phyloP scores from a whole-genome alignment of 2,329 filamentous ascomycete genomes.

The Stagonosporopsis rhizophila region DNA sequence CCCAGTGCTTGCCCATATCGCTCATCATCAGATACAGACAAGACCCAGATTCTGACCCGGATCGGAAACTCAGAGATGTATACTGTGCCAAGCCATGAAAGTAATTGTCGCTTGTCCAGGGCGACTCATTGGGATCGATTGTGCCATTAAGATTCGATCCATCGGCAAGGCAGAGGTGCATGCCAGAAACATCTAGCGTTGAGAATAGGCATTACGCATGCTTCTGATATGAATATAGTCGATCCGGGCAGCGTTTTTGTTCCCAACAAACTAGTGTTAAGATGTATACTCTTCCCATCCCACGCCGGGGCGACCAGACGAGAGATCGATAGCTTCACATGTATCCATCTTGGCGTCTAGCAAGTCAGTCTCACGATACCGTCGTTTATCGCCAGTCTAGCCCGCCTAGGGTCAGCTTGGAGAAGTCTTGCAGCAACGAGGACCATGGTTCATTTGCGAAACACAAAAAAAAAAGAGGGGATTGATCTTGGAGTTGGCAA shows the following conservation, averaged over 20 bases:
- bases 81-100: too few relatives aligned
- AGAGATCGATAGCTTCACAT: not conserved
- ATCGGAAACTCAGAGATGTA: too few relatives aligned
- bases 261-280: not conserved
- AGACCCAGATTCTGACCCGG: too few relatives aligned
- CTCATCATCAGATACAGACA: not conserved
- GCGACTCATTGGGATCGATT: too few relatives aligned
- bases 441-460: not conserved
- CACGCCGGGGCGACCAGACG: not conserved
- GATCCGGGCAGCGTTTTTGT: not conserved
- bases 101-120: too few relatives aligned
- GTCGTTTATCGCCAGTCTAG: not conserved
- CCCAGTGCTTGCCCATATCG: not conserved
- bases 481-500: not conserved
- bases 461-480: not conserved
- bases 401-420: not conserved
- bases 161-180: too few relatives aligned
- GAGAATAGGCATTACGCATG: not conserved
- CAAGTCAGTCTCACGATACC: not conserved
- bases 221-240: not conserved
- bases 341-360: too few relatives aligned
- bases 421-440: not conserved
- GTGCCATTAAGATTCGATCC: too few relatives aligned
- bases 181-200: too few relatives aligned
- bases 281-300: not conserved